phyloP scores from a whole-genome alignment of 2,329 filamentous ascomycete species.

The Colletotrichum camelliae region DNA sequence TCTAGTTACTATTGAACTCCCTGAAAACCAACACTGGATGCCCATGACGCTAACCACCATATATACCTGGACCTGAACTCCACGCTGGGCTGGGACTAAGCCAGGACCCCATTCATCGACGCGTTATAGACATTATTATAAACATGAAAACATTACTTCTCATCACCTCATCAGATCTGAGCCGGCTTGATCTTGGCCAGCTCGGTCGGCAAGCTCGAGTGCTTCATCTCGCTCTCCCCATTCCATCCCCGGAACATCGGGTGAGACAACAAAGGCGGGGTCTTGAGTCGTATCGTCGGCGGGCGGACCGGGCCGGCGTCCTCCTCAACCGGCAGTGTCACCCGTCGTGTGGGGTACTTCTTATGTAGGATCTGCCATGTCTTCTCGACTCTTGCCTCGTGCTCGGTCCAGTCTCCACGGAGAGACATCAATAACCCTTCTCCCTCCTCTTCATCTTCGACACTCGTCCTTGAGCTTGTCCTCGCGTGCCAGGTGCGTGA shows the following conservation, averaged over 20 bases:
- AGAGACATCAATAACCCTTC: background rate
- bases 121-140: constrained; percentile 10
- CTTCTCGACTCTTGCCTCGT: constrained; percentile 14
- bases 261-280: constrained; percentile 17
- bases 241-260: constrained; percentile 20
- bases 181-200: constrained; percentile 4
- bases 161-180: background rate
- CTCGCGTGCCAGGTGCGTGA: constrained; percentile 8
- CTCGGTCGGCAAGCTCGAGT: constrained; percentile 14
- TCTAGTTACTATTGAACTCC: background rate
- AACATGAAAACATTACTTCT: background rate
- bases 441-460: background rate
- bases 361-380: constrained; percentile 19
- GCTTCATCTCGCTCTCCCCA: background rate
- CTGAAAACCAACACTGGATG: background rate
- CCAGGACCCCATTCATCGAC: background rate
- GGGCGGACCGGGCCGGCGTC: constrained; percentile 1
- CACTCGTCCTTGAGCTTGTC: background rate
- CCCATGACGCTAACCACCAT: background rate
- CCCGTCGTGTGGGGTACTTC: constrained; percentile 15
- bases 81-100: background rate
- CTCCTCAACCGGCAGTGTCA: constrained; percentile 7
- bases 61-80: background rate
- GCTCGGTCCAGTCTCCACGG: constrained; percentile 9
- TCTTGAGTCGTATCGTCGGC: constrained; percentile 15